phyloP scores from a whole-genome alignment of 805 yeast genomes.

The Sugiyamaella americana region DNA sequence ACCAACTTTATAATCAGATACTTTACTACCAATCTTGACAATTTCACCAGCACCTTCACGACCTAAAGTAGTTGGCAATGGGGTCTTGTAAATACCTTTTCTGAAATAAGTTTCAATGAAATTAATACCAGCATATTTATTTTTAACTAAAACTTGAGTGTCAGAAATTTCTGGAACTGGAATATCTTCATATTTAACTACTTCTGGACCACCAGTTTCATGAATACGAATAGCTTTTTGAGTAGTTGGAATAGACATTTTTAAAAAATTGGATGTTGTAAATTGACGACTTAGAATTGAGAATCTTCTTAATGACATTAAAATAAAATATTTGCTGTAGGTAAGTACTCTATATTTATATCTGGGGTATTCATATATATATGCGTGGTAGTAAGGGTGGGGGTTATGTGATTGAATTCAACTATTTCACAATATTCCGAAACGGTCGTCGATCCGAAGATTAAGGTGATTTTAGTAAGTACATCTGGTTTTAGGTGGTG shows the following conservation, averaged over 20 bases:
- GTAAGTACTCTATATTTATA: too few species aligned
- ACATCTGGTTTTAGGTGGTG: too few species aligned
- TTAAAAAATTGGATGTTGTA: neutral
- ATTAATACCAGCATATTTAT: slow-evolving; percentile 72
- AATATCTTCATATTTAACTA: slow-evolving; percentile 49
- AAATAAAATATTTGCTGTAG: too few species aligned
- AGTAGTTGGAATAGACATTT: slow-evolving; percentile 21
- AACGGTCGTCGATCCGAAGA: too few species aligned
- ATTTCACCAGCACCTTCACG: slow-evolving; percentile 69
- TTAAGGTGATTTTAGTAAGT: too few species aligned
- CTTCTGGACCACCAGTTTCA: slow-evolving; percentile 54
- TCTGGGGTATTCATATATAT: too few species aligned
- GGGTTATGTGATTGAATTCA: too few species aligned
- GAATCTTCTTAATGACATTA: neutral
- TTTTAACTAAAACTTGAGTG: slow-evolving; percentile 63
- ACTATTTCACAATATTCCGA: too few species aligned
- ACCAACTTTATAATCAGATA: slow-evolving; percentile 52
- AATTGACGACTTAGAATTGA: neutral
- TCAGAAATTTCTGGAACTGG: slow-evolving; percentile 53
- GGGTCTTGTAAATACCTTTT: slow-evolving; percentile 62
- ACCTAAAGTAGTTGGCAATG: slow-evolving; percentile 60
- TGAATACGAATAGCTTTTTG: slow-evolving; percentile 33
- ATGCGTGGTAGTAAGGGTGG: too few species aligned
- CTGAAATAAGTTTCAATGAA: slow-evolving; percentile 81
- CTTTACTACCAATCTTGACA: slow-evolving; percentile 58